Percentiles rank a stretch among this genome's conserved stretches.
Conservation (phyloP, 257 asterid species). For the Nemophila menziesii region DNA sequence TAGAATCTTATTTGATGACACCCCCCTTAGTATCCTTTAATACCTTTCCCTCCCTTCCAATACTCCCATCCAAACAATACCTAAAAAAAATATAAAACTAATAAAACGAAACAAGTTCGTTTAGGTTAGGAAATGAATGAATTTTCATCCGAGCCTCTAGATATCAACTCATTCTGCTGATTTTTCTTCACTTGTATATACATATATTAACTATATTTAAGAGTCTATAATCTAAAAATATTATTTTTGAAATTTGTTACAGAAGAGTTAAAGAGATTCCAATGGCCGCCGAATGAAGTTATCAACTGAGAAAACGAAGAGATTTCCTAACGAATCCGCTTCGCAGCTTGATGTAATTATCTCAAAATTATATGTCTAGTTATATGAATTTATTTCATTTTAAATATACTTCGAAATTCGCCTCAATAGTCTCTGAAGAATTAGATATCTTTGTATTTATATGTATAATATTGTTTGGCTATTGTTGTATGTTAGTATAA, state of each 20-base stretch:
- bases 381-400: no score
- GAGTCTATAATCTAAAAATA: background rate
- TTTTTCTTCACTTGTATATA: background rate
- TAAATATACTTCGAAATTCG: slow-evolving; percentile 28
- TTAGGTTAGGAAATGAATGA: slow-evolving; percentile 9
- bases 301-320: slow-evolving; percentile 27
- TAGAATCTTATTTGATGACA: no score
- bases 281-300: slow-evolving; percentile 9
- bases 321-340: slow-evolving; percentile 23
- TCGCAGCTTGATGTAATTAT: slow-evolving; percentile 40
- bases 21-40: no score
- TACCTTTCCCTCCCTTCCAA: no score
- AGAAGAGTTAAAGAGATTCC: slow-evolving; percentile 41
- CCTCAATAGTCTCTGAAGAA: slow-evolving; percentile 31
- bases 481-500: background rate
- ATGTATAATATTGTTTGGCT: background rate
- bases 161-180: slow-evolving; percentile 17
- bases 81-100: no score
- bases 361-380: background rate
- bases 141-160: slow-evolving; percentile 2
- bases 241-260: slow-evolving; percentile 2
- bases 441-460: slow-evolving; percentile 39
- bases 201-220: no score
- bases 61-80: no score
- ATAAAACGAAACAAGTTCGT: no score